A percentile compares a stretch with the other conserved stretches of the same genome.
These are phyloP conservation scores for Acanthamoeba royreba DNA, from an alignment of 208 protist genomes.

Conservation along the genomic window DNA sequence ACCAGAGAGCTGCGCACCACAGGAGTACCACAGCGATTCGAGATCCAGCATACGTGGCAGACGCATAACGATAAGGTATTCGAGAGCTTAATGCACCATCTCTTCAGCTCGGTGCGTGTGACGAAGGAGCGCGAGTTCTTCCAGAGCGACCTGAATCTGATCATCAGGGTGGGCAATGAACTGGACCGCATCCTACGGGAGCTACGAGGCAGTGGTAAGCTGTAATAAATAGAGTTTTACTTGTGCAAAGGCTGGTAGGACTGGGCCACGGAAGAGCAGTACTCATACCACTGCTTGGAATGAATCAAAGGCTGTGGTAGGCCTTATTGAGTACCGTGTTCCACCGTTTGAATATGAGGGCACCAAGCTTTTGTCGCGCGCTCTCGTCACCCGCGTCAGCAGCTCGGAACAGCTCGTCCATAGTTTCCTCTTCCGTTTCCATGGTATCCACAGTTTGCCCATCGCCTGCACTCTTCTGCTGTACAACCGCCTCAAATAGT, in stretches of 20 bases:
- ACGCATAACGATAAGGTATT: neutral
- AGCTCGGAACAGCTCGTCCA: neutral
- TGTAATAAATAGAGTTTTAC: too few relatives aligned
- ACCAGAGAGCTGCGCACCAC: neutral
- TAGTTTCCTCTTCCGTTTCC: neutral
- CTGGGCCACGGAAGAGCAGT: too few relatives aligned
- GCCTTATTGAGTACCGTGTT: too few relatives aligned
- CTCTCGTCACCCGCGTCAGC: neutral
- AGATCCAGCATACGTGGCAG: neutral
- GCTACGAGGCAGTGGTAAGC: too few relatives aligned
- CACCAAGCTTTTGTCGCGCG: neutral
- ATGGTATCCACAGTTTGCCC: neutral
- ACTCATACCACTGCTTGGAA: too few relatives aligned
- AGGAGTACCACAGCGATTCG: neutral
- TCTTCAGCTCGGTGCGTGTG: neutral
- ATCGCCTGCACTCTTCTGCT: too few relatives aligned
- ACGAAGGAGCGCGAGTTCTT: slow-evolving; percentile 10
- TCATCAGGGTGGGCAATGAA: neutral
- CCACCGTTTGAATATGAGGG: neutral
- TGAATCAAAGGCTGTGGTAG: neutral
- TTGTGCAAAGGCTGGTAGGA: too few relatives aligned
- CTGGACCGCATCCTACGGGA: neutral
- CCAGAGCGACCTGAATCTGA: neutral
- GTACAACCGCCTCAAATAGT: too few relatives aligned
- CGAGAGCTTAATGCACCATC: neutral